A percentile compares a stretch with the other conserved stretches of the same genome.
These are phyloP conservation scores for Mycena capillaripes DNA, from an alignment of 768 basidiomycete species.

Conservation along the genomic window DNA sequence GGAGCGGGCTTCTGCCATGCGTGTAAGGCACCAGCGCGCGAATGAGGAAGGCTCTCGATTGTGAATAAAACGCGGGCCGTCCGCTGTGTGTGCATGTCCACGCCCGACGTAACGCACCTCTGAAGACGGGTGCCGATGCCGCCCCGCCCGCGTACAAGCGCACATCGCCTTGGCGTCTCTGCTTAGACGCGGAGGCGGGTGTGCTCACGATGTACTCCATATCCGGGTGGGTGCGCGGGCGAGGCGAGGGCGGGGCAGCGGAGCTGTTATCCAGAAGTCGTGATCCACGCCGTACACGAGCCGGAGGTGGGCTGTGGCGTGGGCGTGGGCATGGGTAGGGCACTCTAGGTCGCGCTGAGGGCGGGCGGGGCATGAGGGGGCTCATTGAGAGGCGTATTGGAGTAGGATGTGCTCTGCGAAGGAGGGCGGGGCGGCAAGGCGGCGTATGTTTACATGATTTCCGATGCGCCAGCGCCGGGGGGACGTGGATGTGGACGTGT, in stretches of 20 bases:
- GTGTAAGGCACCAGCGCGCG: neutral
- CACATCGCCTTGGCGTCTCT: no score
- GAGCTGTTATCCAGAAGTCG: neutral
- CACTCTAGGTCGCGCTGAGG: neutral
- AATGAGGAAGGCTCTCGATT: neutral
- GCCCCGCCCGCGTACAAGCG: neutral
- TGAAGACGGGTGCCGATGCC: neutral
- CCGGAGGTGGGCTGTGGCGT: neutral
- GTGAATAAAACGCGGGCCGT: neutral
- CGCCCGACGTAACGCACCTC: conserved; percentile 9
- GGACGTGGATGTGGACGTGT: no score
- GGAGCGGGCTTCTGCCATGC: neutral
- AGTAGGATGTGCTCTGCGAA: neutral
- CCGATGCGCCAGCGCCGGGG: no score
- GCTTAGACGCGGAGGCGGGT: no score
- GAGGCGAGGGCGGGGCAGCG: neutral
- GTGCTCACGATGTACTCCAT: neutral
- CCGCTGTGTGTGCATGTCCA: conserved; percentile 4
- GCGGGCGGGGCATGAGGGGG: neutral
- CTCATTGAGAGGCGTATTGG: neutral
- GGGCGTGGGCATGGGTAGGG: conserved; percentile 1
- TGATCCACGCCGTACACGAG: neutral
- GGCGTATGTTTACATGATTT: no score
- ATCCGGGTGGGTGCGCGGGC: neutral
- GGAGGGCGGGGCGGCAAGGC: no score